Evolutionary conservation across 306 rosid species (phyloP).

Genomic region (Canavalia gladiata): DNA sequence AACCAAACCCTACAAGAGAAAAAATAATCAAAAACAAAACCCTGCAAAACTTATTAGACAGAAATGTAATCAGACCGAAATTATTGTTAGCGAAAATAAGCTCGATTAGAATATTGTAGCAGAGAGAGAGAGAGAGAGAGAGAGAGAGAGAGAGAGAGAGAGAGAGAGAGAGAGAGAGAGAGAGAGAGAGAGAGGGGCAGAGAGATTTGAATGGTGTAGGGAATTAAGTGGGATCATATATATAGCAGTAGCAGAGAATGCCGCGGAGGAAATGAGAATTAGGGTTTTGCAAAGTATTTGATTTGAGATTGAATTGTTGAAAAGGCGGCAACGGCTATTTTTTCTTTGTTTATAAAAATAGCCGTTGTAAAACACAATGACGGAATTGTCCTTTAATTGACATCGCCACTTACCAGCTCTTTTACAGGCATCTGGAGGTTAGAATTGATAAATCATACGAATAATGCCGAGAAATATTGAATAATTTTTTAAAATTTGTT

Average conservation of each 20-base stretch:
- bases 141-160: background rate
- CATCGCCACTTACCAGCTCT: background rate
- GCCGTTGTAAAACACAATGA: constrained; percentile 26
- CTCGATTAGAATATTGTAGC: too few relatives aligned
- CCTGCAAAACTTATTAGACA: constrained; percentile 42
- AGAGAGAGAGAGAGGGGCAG: background rate
- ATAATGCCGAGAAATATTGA: too few relatives aligned
- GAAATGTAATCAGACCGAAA: background rate
- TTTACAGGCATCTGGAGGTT: background rate
- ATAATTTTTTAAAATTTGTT: too few relatives aligned
- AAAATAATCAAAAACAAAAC: background rate
- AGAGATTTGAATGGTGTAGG: background rate
- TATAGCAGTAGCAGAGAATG: background rate
- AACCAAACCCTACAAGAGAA: background rate
- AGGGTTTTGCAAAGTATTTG: constrained; percentile 30
- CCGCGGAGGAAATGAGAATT: background rate
- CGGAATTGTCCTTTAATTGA: constrained; percentile 14
- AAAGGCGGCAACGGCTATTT: constrained; percentile 32
- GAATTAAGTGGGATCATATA: background rate
- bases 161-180: background rate
- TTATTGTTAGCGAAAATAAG: background rate
- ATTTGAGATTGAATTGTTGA: background rate
- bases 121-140: too few relatives aligned
- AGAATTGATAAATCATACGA: background rate
- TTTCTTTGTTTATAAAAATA: background rate